Conservation (phyloP, 345 rosid genomes). For the Melaleuca alternifolia region DNA sequence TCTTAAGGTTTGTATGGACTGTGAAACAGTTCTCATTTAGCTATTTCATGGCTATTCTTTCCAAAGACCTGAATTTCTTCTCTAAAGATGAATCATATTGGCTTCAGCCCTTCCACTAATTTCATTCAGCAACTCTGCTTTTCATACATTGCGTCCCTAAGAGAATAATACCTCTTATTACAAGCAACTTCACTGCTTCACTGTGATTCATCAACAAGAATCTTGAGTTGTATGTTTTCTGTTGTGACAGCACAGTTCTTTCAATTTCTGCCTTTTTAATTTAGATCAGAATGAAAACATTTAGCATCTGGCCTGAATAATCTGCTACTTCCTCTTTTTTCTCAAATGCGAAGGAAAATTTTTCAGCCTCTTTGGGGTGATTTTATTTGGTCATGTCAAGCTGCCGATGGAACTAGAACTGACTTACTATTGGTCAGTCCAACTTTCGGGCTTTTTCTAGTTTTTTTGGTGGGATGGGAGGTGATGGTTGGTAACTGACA, state of each 20-base stretch:
- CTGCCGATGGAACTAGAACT: background rate
- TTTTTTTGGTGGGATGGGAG: background rate
- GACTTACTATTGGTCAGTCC: background rate
- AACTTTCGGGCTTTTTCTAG: background rate
- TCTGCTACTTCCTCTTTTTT: background rate
- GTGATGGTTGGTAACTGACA: background rate
- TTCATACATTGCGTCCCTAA: background rate
- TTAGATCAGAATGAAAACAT: background rate
- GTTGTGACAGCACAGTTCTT: background rate
- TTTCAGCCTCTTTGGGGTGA: background rate
- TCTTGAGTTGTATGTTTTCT: background rate
- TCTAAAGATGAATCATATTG: background rate
- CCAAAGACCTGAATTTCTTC: background rate
- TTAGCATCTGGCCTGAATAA: background rate
- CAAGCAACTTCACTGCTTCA: background rate
- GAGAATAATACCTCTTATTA: background rate
- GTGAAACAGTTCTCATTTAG: background rate
- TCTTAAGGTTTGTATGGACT: conserved; percentile 45
- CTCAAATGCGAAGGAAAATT: background rate
- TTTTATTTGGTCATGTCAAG: background rate
- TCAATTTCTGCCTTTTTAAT: background rate
- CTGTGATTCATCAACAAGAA: background rate
- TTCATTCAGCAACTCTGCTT: background rate
- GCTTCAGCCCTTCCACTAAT: background rate
- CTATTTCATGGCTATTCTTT: background rate